A percentile compares a stretch with the other conserved stretches of the same genome.
Conservation (phyloP, 768 basidiomycete genomes). For the Suillus ampliporus region DNA sequence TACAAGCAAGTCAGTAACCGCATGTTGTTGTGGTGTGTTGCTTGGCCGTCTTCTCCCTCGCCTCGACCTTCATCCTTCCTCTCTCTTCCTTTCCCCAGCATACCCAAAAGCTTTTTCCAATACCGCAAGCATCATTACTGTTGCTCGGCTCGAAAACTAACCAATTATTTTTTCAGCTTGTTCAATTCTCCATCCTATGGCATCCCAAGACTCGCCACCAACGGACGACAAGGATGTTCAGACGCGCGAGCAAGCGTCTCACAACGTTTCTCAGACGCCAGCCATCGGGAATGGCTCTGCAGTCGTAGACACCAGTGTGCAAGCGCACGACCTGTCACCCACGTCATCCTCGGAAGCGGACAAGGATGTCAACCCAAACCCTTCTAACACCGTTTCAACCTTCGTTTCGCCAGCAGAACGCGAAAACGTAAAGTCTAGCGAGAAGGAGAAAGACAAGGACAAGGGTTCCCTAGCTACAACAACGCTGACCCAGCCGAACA, state of each 20-base stretch:
- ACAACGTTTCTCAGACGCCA: conserved; percentile 24
- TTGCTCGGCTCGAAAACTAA: not conserved
- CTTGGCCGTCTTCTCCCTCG: conserved; percentile 20
- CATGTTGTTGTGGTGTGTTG: conserved; percentile 30
- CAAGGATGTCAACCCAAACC: conserved; percentile 41
- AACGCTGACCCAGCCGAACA: conserved; percentile 47
- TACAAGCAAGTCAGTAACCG: conserved; percentile 27
- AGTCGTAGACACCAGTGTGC: conserved; percentile 26
- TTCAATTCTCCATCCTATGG: conserved; percentile 25
- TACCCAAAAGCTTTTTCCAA: conserved; percentile 36
- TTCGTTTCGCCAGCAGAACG: conserved; percentile 40
- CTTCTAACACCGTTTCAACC: conserved; percentile 39
- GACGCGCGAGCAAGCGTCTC: conserved; percentile 26
- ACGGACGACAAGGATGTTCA: conserved; percentile 23
- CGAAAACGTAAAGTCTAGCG: conserved; percentile 36
- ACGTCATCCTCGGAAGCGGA: conserved; percentile 42
- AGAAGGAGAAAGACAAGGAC: conserved; percentile 46
- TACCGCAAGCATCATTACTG: not conserved
- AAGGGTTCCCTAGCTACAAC: conserved; percentile 52
- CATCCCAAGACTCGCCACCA: conserved; percentile 27
- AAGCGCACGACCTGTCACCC: conserved; percentile 35
- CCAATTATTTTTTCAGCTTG: conserved; percentile 10
- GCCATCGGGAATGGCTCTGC: conserved; percentile 32
- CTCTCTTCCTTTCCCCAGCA: conserved; percentile 20
- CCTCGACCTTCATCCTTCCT: conserved; percentile 19